These are phyloP conservation scores for Candida ovalis DNA, from an alignment of 805 yeast genomes.

Conservation along the genomic window DNA sequence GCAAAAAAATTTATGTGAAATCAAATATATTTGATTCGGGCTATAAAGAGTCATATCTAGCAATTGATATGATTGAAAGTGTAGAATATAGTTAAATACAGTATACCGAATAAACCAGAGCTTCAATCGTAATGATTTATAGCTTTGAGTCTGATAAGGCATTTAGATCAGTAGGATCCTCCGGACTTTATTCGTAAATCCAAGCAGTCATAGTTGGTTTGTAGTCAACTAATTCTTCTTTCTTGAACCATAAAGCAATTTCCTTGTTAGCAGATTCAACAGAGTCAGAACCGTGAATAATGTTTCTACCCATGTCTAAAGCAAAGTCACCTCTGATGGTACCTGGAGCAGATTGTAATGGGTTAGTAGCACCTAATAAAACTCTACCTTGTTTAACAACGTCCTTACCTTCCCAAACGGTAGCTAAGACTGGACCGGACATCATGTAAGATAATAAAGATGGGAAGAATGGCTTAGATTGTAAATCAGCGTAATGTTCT, in stretches of 20 bases:
- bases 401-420: constrained; percentile 99
- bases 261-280: constrained; percentile 97
- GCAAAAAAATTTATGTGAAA: background rate
- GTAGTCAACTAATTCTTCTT: constrained; percentile 93
- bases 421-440: constrained; percentile 98
- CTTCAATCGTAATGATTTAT: background rate
- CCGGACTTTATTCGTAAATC: constrained; percentile 78
- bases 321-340: constrained; percentile 99
- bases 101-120: background rate
- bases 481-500: constrained; percentile 94
- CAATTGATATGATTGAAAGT: background rate
- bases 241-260: constrained; percentile 96
- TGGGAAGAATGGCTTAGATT: constrained; percentile 97
- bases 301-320: constrained; percentile 98
- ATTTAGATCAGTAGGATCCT: background rate
- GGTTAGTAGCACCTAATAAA: constrained; percentile 99
- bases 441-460: constrained; percentile 93
- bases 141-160: background rate
- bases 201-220: constrained; percentile 79
- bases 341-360: constrained; percentile 95
- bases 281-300: constrained; percentile 98
- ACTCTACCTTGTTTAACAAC: constrained; percentile 98
- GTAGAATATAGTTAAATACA: background rate
- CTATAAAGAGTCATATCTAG: background rate
- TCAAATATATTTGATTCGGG: background rate